Conservation (phyloP, 2,329 filamentous ascomycete genomes). For the Paramyrothecium sp. region DNA sequence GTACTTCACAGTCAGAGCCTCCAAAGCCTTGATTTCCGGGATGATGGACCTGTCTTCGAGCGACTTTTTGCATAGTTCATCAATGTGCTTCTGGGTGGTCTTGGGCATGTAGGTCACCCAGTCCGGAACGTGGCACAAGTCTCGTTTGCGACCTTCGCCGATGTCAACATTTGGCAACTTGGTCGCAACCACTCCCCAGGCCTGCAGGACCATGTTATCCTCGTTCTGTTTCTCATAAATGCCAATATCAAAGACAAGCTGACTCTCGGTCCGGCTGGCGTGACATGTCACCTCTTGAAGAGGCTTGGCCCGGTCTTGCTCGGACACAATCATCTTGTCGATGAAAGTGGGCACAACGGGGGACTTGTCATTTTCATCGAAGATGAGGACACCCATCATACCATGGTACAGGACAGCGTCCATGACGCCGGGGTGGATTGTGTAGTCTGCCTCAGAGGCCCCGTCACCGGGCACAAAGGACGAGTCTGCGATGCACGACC, state of each 20-base stretch:
- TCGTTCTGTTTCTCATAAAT: too few species aligned
- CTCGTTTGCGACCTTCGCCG: background rate
- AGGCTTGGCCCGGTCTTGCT: background rate
- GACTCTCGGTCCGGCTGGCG: background rate
- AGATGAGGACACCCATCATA: constrained; percentile 3
- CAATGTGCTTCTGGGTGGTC: constrained; percentile 5
- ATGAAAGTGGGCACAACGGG: constrained; percentile 11
- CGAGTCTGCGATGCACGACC: constrained; percentile 7
- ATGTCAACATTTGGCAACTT: constrained; percentile 4
- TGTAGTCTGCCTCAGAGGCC: background rate
- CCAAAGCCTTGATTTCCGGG: background rate
- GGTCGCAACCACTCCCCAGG: constrained; percentile 5
- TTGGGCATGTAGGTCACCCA: constrained; percentile 10
- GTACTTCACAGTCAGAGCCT: constrained; percentile 4
- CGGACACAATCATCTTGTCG: constrained; percentile 3
- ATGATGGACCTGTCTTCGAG: too few species aligned
- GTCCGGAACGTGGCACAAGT: constrained; percentile 7
- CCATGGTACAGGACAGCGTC: constrained; percentile 3
- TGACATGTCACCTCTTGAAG: too few species aligned
- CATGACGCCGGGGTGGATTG: constrained; percentile 2
- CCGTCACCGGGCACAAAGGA: background rate
- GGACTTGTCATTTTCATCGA: constrained; percentile 6
- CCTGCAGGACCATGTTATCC: constrained; percentile 5
- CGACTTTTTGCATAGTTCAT: constrained; percentile 4
- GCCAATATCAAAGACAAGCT: constrained; percentile 3